Conservation (phyloP, 139 green algal species). For the Chlamydomonas incerta region DNA sequence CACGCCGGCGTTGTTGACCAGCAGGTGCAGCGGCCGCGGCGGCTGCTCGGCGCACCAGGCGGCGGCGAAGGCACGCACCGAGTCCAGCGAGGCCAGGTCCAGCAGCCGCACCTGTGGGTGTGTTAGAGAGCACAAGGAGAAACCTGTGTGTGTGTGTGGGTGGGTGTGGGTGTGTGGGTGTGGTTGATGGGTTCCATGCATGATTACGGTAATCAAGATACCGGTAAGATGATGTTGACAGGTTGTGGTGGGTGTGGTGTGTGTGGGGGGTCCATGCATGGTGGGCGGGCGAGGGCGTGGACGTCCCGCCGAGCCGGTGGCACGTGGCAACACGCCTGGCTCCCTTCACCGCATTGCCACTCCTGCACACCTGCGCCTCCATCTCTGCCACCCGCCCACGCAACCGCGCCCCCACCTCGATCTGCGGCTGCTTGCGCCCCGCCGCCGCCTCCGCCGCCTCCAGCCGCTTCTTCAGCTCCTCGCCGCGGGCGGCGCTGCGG, state of each 20-base stretch:
- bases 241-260: too few relatives aligned
- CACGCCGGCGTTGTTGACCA: constrained; percentile 94
- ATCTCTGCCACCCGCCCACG: not conserved
- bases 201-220: too few relatives aligned
- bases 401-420: constrained; percentile 44
- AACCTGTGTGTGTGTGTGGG: not conserved
- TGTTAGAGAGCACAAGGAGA: not conserved
- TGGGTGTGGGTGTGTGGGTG: too few relatives aligned
- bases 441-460: constrained; percentile 26
- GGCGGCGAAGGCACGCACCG: constrained; percentile 76
- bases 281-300: too few relatives aligned
- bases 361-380: too few relatives aligned
- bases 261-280: too few relatives aligned
- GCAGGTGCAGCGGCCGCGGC: constrained; percentile 79
- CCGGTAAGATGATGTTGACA: too few relatives aligned
- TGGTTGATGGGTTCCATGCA: too few relatives aligned
- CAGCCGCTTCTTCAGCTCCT: constrained; percentile 61
- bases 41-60: constrained; percentile 63
- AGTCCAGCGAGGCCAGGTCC: constrained; percentile 83
- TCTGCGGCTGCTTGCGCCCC: constrained; percentile 3
- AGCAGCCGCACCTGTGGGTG: constrained; percentile 72
- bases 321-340: too few relatives aligned
- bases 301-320: too few relatives aligned
- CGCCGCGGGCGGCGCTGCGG: constrained; percentile 61
- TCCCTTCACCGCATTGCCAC: too few relatives aligned